A percentile compares a stretch with the other conserved stretches of the same genome.
Evolutionary conservation across 164 flowering plant genomes (phyloP).

Genomic region (Nelumbo lutea): DNA sequence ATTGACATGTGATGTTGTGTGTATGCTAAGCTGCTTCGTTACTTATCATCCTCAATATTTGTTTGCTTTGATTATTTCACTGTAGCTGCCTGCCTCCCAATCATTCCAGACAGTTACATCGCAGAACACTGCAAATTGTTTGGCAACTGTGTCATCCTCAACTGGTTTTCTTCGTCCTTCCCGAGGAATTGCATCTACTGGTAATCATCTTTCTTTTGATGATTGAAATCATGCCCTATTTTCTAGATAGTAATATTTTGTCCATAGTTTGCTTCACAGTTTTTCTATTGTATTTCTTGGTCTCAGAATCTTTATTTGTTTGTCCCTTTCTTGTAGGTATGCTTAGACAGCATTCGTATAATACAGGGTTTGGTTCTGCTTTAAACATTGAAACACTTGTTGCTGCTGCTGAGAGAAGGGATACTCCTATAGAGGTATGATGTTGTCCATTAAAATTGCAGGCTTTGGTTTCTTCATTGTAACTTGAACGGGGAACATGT

Average conservation of each 20-base stretch:
- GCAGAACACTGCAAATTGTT: slow-evolving; percentile 39
- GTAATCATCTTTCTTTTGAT: slow-evolving; percentile 30
- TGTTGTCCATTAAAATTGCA: background rate
- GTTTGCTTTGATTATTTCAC: background rate
- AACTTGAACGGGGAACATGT: background rate
- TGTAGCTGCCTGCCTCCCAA: slow-evolving; percentile 17
- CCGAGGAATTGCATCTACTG: slow-evolving; percentile 52
- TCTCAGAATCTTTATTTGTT: slow-evolving; percentile 1
- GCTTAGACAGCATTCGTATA: slow-evolving; percentile 27
- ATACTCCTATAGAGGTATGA: slow-evolving; percentile 81
- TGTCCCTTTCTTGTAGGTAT: slow-evolving; percentile 19
- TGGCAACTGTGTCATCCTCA: slow-evolving; percentile 42
- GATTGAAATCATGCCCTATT: background rate
- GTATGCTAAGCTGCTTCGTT: background rate
- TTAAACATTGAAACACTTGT: slow-evolving; percentile 91
- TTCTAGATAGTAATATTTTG: background rate
- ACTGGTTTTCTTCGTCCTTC: slow-evolving; percentile 63
- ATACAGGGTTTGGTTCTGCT: slow-evolving; percentile 92
- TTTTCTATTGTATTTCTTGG: too few species aligned
- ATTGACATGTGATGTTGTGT: background rate
- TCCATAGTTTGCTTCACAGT: background rate
- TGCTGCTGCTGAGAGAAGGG: slow-evolving; percentile 96
- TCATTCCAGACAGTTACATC: slow-evolving; percentile 27
- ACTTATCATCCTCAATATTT: background rate
- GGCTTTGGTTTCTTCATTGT: background rate